phyloP scores from a whole-genome alignment of 2,329 filamentous ascomycete genomes.

The Thielaviopsis euricoi region DNA sequence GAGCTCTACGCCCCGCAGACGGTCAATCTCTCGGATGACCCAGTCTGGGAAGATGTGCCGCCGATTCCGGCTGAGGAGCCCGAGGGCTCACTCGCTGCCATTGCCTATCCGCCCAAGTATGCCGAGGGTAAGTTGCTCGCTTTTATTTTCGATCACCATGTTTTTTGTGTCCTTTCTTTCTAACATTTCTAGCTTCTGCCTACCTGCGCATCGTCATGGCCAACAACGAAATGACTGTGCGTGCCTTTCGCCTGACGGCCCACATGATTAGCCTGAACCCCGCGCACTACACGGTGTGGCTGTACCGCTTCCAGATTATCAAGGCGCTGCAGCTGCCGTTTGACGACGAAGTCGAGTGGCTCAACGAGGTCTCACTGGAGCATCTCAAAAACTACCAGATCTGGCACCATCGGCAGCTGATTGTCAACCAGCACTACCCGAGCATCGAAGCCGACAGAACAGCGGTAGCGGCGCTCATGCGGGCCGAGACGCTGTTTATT shows the following conservation, averaged over 20 bases:
- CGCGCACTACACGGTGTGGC: slow-evolving; percentile 96
- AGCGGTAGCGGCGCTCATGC: slow-evolving; percentile 39
- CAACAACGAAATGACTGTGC: slow-evolving; percentile 61
- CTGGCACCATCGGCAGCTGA: slow-evolving; percentile 61
- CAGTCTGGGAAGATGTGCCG: slow-evolving; percentile 67
- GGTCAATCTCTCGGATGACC: slow-evolving; percentile 38
- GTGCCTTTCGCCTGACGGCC: slow-evolving; percentile 67
- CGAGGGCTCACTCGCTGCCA: slow-evolving; percentile 70
- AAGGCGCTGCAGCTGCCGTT: slow-evolving; percentile 49
- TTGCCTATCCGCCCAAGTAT: slow-evolving; percentile 82
- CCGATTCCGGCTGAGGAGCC: slow-evolving; percentile 77
- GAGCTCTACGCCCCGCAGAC: slow-evolving; percentile 36
- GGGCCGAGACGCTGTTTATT: slow-evolving; percentile 60
- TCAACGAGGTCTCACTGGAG: slow-evolving; percentile 65
- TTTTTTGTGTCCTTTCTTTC: background rate
- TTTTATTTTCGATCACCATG: background rate
- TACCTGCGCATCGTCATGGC: slow-evolving; percentile 94
- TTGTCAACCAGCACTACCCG: slow-evolving; percentile 41
- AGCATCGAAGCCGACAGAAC: slow-evolving; percentile 42
- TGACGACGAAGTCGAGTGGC: slow-evolving; percentile 62
- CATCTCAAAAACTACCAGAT: slow-evolving; percentile 99
- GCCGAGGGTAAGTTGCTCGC: slow-evolving; percentile 43
- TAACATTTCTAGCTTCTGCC: slow-evolving; percentile 46
- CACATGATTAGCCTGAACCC: slow-evolving; percentile 87
- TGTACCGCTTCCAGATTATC: slow-evolving; percentile 75